Evolutionary conservation across 2,329 filamentous ascomycete species (phyloP), one percentile per base, ranked within the genome.

Genomic region (Beauveria brongniartii): DNA sequence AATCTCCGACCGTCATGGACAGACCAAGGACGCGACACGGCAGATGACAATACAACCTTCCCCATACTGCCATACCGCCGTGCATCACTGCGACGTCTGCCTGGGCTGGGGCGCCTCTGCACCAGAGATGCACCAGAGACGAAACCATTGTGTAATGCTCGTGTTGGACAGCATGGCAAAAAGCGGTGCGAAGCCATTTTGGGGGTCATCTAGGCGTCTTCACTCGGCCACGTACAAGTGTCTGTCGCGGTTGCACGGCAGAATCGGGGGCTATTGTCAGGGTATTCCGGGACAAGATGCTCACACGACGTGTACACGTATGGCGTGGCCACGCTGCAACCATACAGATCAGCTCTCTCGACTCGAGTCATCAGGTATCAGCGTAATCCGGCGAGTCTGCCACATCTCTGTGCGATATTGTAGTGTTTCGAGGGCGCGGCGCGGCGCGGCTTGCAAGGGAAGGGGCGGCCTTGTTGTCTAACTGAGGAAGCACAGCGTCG

Each of bases 361-460:
- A n/a, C 41, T 53, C 56, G 56, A 59, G 48, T 59, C 56, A 46
- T 59, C 16, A 59, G 47, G 56, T 59, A 59, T 37, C 47, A 59
- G 56, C 28, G 47, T n/a, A n/a, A 50, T 44, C 40, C 37, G 47
- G 37, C 26, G 48, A 16, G 24, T 18, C 48, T 50, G 14, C 24
- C 40, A 46, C 47, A 52, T 53, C 48, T 46, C 37, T 44, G 48
- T 26, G 47, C 56, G 56, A 59, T 37, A 28, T 14, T 53, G 56
- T 34, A 40, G 56, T 59, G 48, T 59, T 59, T 46, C 56, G 56
- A 59, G 56, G 56, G 47, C 56, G 26, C 30, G 30, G 34, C 14
- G 34, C 14, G 34, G 34, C 34, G 34, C 48, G 37, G 22, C 37
- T 34, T 44, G 8, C 18, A 51, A 51, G 34, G 12, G 4, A 41